These are phyloP conservation scores for Tetragonia tetragonoides DNA, from an alignment of 148 eudicot species.

Conservation along the genomic window DNA sequence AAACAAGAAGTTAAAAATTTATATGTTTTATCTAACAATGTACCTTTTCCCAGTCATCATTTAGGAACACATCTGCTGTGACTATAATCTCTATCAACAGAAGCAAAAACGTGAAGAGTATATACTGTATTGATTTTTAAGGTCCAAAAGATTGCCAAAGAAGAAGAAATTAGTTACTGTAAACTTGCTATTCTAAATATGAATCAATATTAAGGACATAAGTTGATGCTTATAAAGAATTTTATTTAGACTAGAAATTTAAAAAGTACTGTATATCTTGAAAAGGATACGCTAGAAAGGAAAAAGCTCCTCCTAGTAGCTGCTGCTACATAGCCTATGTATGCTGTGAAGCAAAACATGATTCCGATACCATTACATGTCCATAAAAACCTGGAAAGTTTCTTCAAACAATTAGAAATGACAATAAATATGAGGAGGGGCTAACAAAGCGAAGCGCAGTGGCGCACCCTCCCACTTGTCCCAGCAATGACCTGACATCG, in stretches of 20 bases:
- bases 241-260: no score
- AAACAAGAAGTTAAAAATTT: not conserved
- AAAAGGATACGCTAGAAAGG: conserved; percentile 50
- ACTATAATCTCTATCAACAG: conserved; percentile 41
- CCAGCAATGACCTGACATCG: no score
- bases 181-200: not conserved
- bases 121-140: conserved; percentile 41
- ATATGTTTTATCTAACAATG: not conserved
- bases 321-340: conserved; percentile 49
- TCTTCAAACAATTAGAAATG: not conserved
- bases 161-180: not conserved
- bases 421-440: no score
- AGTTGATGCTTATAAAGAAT: not conserved
- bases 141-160: not conserved
- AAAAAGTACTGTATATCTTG: no score
- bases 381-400: conserved; percentile 51
- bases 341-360: conserved; percentile 35
- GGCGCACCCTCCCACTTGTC: no score
- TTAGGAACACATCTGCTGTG: conserved; percentile 36
- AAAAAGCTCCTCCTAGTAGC: conserved; percentile 23
- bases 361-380: conserved; percentile 42
- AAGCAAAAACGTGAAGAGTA: conserved; percentile 35
- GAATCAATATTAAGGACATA: not conserved
- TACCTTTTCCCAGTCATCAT: conserved; percentile 59
- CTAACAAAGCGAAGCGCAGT: no score